A percentile compares a stretch with the other conserved stretches of the same genome.
Evolutionary conservation across 257 asterid genomes (phyloP).

Genomic region (Solanum etuberosum): DNA sequence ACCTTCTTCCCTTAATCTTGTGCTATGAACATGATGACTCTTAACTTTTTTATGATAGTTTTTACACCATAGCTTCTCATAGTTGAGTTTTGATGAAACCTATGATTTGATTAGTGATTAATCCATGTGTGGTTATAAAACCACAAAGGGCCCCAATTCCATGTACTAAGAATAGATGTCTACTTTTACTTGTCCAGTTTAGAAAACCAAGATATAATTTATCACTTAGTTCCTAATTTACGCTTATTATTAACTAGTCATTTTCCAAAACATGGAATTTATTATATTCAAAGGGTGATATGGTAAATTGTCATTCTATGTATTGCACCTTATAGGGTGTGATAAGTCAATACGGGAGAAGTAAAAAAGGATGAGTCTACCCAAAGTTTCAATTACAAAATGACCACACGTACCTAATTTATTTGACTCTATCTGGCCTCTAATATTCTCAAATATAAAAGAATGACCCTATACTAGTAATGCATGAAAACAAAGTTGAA

Average conservation of each 20-base stretch:
- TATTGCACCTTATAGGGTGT: background rate
- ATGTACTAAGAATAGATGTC: background rate
- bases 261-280: background rate
- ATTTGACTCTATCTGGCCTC: background rate
- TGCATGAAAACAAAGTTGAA: background rate
- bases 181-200: background rate
- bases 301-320: background rate
- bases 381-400: background rate
- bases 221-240: background rate
- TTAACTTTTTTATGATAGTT: background rate
- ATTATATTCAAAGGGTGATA: background rate
- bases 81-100: background rate
- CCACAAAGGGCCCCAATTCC: background rate
- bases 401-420: background rate
- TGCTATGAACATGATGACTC: background rate
- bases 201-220: no score
- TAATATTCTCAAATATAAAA: background rate
- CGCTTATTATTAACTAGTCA: background rate
- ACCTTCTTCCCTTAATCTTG: background rate
- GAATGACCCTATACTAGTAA: background rate
- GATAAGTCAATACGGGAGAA: background rate
- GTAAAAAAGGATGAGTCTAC: background rate
- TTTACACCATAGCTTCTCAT: background rate
- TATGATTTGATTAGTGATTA: background rate
- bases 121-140: background rate